phyloP scores from a whole-genome alignment of 2,329 filamentous ascomycete species.

The Fusarium euwallaceae region DNA sequence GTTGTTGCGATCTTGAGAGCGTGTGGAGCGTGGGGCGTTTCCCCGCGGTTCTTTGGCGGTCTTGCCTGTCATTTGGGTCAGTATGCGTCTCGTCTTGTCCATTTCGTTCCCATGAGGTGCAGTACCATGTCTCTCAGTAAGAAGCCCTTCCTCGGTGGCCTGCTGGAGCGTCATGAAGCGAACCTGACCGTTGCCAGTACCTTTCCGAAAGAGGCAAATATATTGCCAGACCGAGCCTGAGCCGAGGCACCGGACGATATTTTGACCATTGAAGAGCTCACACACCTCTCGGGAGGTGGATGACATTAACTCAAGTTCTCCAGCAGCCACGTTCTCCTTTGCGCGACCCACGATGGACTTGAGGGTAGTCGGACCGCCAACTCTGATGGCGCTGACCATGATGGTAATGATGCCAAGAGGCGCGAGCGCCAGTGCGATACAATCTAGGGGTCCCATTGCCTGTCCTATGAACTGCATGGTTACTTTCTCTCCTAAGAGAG shows the following conservation, averaged over 20 bases:
- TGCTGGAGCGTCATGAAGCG: background rate
- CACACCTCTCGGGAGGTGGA: slow-evolving; percentile 59
- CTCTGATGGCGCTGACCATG: slow-evolving; percentile 59
- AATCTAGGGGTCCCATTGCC: slow-evolving; percentile 52
- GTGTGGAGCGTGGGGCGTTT: background rate
- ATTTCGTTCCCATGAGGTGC: background rate
- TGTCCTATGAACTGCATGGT: slow-evolving; percentile 56
- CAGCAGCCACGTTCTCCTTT: slow-evolving; percentile 56
- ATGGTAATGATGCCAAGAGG: slow-evolving; percentile 61
- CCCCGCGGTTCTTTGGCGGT: background rate
- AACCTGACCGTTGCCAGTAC: background rate
- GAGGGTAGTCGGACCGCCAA: slow-evolving; percentile 58
- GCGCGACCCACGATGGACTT: slow-evolving; percentile 61
- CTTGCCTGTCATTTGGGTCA: background rate
- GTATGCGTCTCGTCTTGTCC: background rate
- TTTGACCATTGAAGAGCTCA: slow-evolving; percentile 59
- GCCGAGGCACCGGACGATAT: slow-evolving; percentile 46
- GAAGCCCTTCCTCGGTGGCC: background rate
- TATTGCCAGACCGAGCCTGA: background rate
- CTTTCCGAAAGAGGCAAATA: background rate
- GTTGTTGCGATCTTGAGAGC: background rate
- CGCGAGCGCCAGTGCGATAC: slow-evolving; percentile 60
- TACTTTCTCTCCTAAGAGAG: slow-evolving; percentile 60
- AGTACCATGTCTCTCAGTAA: background rate
- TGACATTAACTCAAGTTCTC: slow-evolving; percentile 59